Conservation (phyloP, 1,139 yeast species). For the Nakaseomyces nivariensis region DNA sequence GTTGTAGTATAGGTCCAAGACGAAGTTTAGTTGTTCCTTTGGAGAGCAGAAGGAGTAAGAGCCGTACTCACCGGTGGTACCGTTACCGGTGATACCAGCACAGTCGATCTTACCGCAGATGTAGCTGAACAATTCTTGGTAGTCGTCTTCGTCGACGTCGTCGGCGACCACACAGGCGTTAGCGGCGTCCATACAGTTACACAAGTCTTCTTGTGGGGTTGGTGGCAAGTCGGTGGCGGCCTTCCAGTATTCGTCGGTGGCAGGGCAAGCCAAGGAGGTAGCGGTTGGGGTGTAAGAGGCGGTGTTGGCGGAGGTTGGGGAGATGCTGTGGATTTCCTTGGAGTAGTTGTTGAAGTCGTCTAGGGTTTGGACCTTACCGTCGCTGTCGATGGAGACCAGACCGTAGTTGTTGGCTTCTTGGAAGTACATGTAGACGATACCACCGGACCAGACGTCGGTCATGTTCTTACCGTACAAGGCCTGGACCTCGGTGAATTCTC, state of each 20-base stretch:
- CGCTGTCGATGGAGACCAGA: constrained; percentile 47
- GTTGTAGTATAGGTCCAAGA: constrained; percentile 56
- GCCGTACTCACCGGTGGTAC: constrained; percentile 54
- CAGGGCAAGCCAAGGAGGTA: constrained; percentile 46
- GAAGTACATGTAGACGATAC: constrained; percentile 76
- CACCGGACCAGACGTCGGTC: constrained; percentile 83
- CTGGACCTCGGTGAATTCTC: constrained; percentile 62
- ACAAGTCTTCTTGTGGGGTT: constrained; percentile 54
- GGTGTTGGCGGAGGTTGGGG: constrained; percentile 51
- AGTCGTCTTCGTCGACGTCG: constrained; percentile 42
- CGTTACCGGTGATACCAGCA: constrained; percentile 50
- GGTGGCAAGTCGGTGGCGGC: constrained; percentile 65
- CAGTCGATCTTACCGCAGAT: constrained; percentile 47
- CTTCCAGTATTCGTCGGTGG: constrained; percentile 41
- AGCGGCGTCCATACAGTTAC: constrained; percentile 49
- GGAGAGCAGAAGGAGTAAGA: constrained; percentile 55
- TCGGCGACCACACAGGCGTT: constrained; percentile 45
- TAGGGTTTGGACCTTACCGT: constrained; percentile 44
- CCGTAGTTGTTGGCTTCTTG: constrained; percentile 70
- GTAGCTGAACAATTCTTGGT: constrained; percentile 44
- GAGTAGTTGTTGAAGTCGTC: constrained; percentile 49
- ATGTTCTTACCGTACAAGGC: constrained; percentile 50
- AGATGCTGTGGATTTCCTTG: constrained; percentile 41
- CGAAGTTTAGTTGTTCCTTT: constrained; percentile 52
- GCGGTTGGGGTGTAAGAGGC: constrained; percentile 38